Conservation (phyloP, 805 yeast species). For the Blastobotrys attinorum region DNA sequence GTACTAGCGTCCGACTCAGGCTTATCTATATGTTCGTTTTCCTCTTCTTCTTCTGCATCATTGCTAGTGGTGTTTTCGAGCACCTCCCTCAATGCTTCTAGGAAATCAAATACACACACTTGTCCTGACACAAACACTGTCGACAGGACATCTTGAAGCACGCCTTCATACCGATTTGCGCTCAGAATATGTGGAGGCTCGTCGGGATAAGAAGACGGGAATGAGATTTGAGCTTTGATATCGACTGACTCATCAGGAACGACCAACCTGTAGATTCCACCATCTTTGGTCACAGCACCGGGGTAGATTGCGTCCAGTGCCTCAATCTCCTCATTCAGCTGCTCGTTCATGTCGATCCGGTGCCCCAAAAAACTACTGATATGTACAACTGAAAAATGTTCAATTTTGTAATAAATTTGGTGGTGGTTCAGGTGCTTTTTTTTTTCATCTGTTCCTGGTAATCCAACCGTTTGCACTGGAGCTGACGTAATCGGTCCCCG, state of each 20-base stretch:
- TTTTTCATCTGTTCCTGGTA: no score
- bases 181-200: constrained; percentile 48
- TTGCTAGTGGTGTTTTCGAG: constrained; percentile 33
- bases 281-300: constrained; percentile 36
- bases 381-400: background rate
- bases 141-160: constrained; percentile 45
- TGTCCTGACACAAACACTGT: constrained; percentile 48
- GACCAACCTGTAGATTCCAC: constrained; percentile 38
- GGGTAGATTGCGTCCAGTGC: constrained; percentile 89
- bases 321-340: constrained; percentile 61
- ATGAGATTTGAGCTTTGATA: constrained; percentile 55
- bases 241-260: constrained; percentile 58
- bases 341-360: constrained; percentile 28
- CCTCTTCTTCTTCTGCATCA: constrained; percentile 17
- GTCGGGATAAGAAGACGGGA: constrained; percentile 66
- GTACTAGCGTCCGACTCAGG: constrained; percentile 3
- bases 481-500: no score
- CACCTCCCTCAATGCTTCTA: constrained; percentile 37
- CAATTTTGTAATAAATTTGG: background rate
- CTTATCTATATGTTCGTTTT: background rate
- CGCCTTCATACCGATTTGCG: constrained; percentile 34
- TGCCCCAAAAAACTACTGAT: background rate
- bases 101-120: constrained; percentile 74
- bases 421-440: no score
- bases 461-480: no score